These are phyloP conservation scores for Nitzschia sp. DNA, from an alignment of 108 stramenopile genomes.

Conservation along the genomic window DNA sequence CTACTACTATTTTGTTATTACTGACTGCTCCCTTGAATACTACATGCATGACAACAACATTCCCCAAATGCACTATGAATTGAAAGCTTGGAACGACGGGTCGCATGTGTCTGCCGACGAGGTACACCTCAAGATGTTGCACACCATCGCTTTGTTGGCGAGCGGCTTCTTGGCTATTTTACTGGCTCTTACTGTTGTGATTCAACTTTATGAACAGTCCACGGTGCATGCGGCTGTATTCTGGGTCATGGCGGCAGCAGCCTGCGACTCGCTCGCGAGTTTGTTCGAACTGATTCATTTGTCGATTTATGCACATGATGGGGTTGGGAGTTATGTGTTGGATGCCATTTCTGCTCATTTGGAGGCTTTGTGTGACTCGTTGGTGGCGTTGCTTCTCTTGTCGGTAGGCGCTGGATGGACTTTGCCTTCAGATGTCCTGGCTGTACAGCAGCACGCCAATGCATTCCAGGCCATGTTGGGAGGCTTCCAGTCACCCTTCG, in stretches of 20 bases:
- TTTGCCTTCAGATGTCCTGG: slow-evolving; percentile 65
- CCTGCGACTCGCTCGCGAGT: slow-evolving; percentile 50
- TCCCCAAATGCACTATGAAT: slow-evolving; percentile 54
- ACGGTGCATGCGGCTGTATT: slow-evolving; percentile 73
- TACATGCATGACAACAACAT: slow-evolving; percentile 56
- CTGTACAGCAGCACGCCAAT: slow-evolving; percentile 38
- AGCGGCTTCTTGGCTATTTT: slow-evolving; percentile 41
- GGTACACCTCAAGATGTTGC: slow-evolving; percentile 50
- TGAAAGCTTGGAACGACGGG: slow-evolving; percentile 43
- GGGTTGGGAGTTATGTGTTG: slow-evolving; percentile 64
- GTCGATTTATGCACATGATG: slow-evolving; percentile 55
- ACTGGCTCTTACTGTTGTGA: slow-evolving; percentile 37
- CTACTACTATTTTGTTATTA: slow-evolving; percentile 74
- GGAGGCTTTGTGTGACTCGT: slow-evolving; percentile 78
- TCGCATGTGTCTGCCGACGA: slow-evolving; percentile 81
- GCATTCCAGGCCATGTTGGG: slow-evolving; percentile 40
- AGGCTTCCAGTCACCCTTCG: slow-evolving; percentile 68
- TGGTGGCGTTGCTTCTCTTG: slow-evolving; percentile 67
- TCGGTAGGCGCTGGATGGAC: slow-evolving; percentile 84
- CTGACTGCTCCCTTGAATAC: slow-evolving; percentile 74
- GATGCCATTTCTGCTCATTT: slow-evolving; percentile 75
- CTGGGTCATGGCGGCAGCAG: slow-evolving; percentile 62
- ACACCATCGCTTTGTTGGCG: slow-evolving; percentile 51
- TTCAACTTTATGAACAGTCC: slow-evolving; percentile 38
- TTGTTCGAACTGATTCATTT: slow-evolving; percentile 74